Evolutionary conservation across 2,329 filamentous ascomycete species (phyloP).

Genomic region (Fusarium sp.): DNA sequence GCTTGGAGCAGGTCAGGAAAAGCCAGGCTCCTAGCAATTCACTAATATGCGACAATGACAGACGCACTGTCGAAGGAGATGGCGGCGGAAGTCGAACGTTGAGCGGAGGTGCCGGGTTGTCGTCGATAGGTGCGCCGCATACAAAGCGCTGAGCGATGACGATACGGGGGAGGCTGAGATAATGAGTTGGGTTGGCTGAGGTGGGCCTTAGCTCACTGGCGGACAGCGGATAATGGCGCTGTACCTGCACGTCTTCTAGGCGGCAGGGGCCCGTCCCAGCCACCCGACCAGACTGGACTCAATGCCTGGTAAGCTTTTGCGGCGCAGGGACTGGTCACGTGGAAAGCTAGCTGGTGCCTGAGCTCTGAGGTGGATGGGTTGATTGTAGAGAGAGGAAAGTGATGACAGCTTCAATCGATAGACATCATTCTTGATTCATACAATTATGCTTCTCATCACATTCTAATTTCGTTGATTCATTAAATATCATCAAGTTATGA

Average conservation of each 20-base stretch:
- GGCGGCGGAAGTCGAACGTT: slow-evolving; percentile 26
- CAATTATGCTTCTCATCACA: not conserved
- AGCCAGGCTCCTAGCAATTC: slow-evolving; percentile 45
- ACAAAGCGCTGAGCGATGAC: slow-evolving; percentile 50
- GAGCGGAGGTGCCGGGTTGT: slow-evolving; percentile 40
- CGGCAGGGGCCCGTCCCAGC: slow-evolving; percentile 38
- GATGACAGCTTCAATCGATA: not conserved
- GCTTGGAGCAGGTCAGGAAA: slow-evolving; percentile 47
- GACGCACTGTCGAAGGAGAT: slow-evolving; percentile 36
- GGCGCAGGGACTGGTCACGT: slow-evolving; percentile 36
- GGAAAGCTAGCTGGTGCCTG: slow-evolving; percentile 14
- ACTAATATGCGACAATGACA: slow-evolving; percentile 46
- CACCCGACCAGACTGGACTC: slow-evolving; percentile 17
- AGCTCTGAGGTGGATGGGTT: not conserved
- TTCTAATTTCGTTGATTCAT: slow-evolving; percentile 20
- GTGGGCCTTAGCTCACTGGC: slow-evolving; percentile 38
- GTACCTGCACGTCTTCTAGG: slow-evolving; percentile 41
- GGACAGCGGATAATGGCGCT: slow-evolving; percentile 42
- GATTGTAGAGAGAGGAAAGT: not conserved
- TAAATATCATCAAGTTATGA: slow-evolving; percentile 1
- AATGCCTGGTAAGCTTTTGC: not conserved
- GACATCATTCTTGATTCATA: not conserved
- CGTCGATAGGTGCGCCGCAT: slow-evolving; percentile 47
- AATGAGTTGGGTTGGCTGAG: slow-evolving; percentile 47
- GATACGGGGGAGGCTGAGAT: slow-evolving; percentile 53